These are phyloP conservation scores for Jacaranda mimosifolia DNA, from an alignment of 257 asterid species.

Conservation along the genomic window DNA sequence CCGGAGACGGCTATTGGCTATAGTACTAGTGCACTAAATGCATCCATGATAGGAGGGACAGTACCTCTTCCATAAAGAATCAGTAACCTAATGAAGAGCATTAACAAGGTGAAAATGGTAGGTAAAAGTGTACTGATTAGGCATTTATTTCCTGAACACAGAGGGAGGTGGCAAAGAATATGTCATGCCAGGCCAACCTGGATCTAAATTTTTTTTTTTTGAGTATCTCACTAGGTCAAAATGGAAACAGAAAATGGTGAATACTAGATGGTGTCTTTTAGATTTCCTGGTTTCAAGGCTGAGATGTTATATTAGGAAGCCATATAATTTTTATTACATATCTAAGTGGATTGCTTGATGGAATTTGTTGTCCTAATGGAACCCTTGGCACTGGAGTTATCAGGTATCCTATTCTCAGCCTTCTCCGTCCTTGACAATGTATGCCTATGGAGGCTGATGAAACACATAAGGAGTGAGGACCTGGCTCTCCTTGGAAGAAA, in stretches of 20 bases:
- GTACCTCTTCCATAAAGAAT: background rate
- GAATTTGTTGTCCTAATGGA: constrained; percentile 11
- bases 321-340: constrained; percentile 2
- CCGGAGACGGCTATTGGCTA: constrained; percentile 1
- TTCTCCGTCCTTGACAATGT: background rate
- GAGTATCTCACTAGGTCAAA: background rate
- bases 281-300: constrained; percentile 14
- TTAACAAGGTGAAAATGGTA: background rate
- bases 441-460: background rate
- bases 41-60: background rate
- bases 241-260: background rate
- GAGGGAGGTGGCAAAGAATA: constrained; percentile 5
- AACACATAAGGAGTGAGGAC: too few relatives aligned
- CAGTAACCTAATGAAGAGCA: constrained; percentile 9
- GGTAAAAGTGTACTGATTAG: background rate
- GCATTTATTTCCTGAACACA: background rate
- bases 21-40: background rate
- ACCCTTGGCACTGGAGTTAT: background rate
- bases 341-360: background rate
- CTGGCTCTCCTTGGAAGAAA: background rate
- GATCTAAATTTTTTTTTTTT: background rate
- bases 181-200: background rate
- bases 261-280: background rate
- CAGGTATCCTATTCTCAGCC: constrained; percentile 9
- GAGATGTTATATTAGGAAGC: constrained; percentile 11